Conservation (phyloP, 768 basidiomycete species). For the Hemileccinum rubropunctum region DNA sequence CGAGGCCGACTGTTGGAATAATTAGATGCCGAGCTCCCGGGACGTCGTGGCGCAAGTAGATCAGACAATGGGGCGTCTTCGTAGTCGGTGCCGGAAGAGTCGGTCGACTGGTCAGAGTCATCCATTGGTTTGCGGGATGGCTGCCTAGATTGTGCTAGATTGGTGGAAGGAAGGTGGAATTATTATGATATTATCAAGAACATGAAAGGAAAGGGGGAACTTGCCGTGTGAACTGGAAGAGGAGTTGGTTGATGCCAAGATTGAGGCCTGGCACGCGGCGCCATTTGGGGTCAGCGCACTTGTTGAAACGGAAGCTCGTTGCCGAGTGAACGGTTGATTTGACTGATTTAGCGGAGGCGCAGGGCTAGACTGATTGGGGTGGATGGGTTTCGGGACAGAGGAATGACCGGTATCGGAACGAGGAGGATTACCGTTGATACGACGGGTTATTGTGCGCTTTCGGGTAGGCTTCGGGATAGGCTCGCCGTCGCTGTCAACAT, state of each 20-base stretch:
- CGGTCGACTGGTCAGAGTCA: slow-evolving; percentile 25
- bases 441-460: slow-evolving; percentile 36
- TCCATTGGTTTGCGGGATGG: slow-evolving; percentile 6
- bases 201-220: slow-evolving; percentile 6
- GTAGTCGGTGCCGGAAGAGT: slow-evolving; percentile 43
- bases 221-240: slow-evolving; percentile 28
- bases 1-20: slow-evolving; percentile 25
- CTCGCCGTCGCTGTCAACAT: slow-evolving; percentile 34
- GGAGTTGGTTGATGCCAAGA: slow-evolving; percentile 34
- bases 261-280: slow-evolving; percentile 51
- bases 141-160: slow-evolving; percentile 6
- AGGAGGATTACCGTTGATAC: neutral
- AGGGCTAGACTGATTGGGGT: neutral
- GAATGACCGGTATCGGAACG: too few relatives aligned
- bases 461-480: slow-evolving; percentile 35
- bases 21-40: slow-evolving; percentile 55
- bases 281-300: slow-evolving; percentile 53
- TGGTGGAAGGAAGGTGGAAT: neutral
- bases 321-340: slow-evolving; percentile 23
- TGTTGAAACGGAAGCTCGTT: slow-evolving; percentile 55
- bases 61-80: slow-evolving; percentile 64
- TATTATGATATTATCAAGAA: neutral
- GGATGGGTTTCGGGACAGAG: too few relatives aligned
- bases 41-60: slow-evolving; percentile 59
- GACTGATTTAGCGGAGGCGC: neutral